Evolutionary conservation across 768 basidiomycete genomes (phyloP).

Genomic region (Leccinum pellstonianum): DNA sequence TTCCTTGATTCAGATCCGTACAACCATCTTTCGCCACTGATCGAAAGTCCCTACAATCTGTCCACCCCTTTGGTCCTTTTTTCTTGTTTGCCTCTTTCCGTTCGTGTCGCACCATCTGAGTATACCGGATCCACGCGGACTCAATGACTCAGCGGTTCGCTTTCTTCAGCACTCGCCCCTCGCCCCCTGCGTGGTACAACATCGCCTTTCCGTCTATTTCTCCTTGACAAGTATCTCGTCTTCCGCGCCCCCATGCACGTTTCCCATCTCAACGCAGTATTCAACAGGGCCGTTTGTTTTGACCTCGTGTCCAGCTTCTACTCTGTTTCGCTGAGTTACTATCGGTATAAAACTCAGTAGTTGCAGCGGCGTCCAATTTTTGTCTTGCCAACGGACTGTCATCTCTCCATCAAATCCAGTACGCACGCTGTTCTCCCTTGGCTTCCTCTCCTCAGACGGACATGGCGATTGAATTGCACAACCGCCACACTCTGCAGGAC

Average conservation of each 20-base stretch:
- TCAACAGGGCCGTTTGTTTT: conserved; percentile 34
- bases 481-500: conserved; percentile 24
- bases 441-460: conserved; percentile 5
- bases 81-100: conserved; percentile 11
- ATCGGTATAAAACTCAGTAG: conserved; percentile 40
- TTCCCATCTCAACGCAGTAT: conserved; percentile 26
- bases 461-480: conserved; percentile 31
- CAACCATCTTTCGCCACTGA: conserved; percentile 14
- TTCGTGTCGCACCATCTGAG: conserved; percentile 23
- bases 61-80: conserved; percentile 10
- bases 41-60: conserved; percentile 14
- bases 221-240: conserved; percentile 17
- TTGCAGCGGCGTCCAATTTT: conserved; percentile 39
- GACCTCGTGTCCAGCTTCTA: conserved; percentile 38
- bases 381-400: conserved; percentile 37
- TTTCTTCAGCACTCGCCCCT: conserved; percentile 7
- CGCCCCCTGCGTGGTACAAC: conserved; percentile 8
- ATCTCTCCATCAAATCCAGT: conserved; percentile 28
- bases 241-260: conserved; percentile 12
- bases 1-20: conserved; percentile 21
- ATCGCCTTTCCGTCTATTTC: conserved; percentile 12
- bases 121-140: conserved; percentile 25
- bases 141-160: conserved; percentile 29
- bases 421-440: conserved; percentile 14
- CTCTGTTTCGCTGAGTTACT: conserved; percentile 41